These are phyloP conservation scores for Myrica gale DNA, from an alignment of 306 rosid species.

Conservation along the genomic window DNA sequence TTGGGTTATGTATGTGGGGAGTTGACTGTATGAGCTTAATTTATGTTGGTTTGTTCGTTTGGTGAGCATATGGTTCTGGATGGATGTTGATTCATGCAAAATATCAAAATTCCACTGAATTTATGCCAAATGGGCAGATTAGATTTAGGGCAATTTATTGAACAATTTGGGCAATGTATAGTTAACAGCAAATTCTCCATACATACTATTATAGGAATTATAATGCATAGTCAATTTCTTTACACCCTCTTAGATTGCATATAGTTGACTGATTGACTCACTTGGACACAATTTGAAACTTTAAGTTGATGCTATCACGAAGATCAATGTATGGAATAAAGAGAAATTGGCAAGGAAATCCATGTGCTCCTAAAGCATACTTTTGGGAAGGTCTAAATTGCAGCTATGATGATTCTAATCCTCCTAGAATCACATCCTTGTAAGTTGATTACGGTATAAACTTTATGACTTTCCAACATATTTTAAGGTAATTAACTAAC, in stretches of 20 bases:
- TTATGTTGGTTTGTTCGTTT: neutral
- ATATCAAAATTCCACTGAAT: neutral
- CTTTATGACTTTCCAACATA: no score
- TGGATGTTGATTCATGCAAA: neutral
- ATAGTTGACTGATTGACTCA: no score
- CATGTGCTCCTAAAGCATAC: slow-evolving; percentile 29
- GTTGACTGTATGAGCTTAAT: neutral
- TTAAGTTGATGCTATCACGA: slow-evolving; percentile 29
- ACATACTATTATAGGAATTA: no score
- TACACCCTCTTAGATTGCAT: no score
- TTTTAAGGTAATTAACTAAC: no score
- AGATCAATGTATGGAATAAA: slow-evolving; percentile 16
- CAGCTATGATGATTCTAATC: neutral
- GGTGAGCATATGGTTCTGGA: no score
- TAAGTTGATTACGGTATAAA: neutral
- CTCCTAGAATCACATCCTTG: slow-evolving; percentile 4
- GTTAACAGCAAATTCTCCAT: no score
- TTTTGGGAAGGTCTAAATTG: slow-evolving; percentile 37
- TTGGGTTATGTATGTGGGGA: neutral
- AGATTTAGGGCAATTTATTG: no score
- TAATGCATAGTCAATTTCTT: no score
- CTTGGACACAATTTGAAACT: neutral
- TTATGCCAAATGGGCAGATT: neutral
- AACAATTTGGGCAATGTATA: no score
- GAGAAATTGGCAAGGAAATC: slow-evolving; percentile 47